These are phyloP conservation scores for Scalesia atractyloides DNA, from an alignment of 129 eudicot species.

Conservation along the genomic window DNA sequence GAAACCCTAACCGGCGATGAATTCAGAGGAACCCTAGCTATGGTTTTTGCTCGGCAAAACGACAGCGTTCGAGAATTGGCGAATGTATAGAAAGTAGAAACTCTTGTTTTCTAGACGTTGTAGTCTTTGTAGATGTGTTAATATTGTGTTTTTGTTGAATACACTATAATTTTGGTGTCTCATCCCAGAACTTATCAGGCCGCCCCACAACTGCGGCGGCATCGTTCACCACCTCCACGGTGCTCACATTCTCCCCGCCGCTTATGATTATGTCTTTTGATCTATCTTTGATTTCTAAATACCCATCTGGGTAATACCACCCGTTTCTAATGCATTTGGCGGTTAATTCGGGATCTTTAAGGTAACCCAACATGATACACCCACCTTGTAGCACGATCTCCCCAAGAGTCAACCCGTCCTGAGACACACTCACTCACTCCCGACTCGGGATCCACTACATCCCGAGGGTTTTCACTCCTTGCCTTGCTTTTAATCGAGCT, in stretches of 20 bases:
- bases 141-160: too few relatives aligned
- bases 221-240: conserved; percentile 82
- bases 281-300: conserved; percentile 77
- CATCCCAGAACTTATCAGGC: conserved; percentile 81
- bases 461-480: conserved; percentile 62
- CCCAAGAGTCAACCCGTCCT: conserved; percentile 63
- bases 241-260: conserved; percentile 87
- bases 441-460: conserved; percentile 54
- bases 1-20: conserved; percentile 84
- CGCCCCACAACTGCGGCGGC: conserved; percentile 83
- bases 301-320: conserved; percentile 85
- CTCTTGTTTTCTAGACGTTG: neutral
- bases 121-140: conserved; percentile 1
- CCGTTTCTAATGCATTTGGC: conserved; percentile 58
- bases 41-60: conserved; percentile 35
- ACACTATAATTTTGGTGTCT: conserved; percentile 35
- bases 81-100: conserved; percentile 48
- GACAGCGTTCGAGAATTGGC: conserved; percentile 46
- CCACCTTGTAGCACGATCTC: conserved; percentile 75
- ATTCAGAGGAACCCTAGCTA: conserved; percentile 63
- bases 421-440: conserved; percentile 51
- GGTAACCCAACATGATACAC: conserved; percentile 67
- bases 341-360: conserved; percentile 70
- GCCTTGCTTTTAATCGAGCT: conserved; percentile 70
- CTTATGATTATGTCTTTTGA: conserved; percentile 79